Evolutionary conservation across 2,329 filamentous ascomycete species (phyloP).

Genomic region (Xylariaceae sp.): DNA sequence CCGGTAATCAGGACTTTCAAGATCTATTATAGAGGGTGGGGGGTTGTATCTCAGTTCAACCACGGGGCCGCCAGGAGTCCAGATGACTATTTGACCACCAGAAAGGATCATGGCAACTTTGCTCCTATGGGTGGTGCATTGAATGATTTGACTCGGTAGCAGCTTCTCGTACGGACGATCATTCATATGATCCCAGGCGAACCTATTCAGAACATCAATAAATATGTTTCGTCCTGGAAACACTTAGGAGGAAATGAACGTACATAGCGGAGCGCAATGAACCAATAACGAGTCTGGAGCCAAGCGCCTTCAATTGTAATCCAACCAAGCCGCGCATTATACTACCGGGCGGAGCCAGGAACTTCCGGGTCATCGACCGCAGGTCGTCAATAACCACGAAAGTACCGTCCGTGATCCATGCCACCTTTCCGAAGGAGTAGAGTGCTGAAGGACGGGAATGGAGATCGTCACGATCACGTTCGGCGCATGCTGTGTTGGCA

Average conservation of each 20-base stretch:
- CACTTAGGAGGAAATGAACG: neutral
- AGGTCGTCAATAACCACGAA: slow-evolving; percentile 22
- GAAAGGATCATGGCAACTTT: slow-evolving; percentile 21
- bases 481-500: neutral
- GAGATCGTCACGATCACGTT: neutral
- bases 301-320: slow-evolving; percentile 19
- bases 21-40: no score
- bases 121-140: slow-evolving; percentile 14
- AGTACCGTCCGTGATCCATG: slow-evolving; percentile 12
- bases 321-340: slow-evolving; percentile 2
- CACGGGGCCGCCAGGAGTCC: slow-evolving; percentile 17
- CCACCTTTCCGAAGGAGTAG: slow-evolving; percentile 24
- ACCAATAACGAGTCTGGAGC: slow-evolving; percentile 22
- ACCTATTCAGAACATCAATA: slow-evolving; percentile 18
- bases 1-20: no score
- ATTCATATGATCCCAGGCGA: slow-evolving; percentile 25
- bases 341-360: slow-evolving; percentile 18
- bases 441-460: neutral
- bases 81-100: slow-evolving; percentile 20
- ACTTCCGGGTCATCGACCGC: slow-evolving; percentile 19
- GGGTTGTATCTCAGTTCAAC: no score
- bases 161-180: slow-evolving; percentile 19
- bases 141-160: slow-evolving; percentile 12
- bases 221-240: neutral
- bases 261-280: slow-evolving; percentile 21